Evolutionary conservation across 1,139 yeast genomes (phyloP).

Genomic region (Lodderomyces orthopsilosis): DNA sequence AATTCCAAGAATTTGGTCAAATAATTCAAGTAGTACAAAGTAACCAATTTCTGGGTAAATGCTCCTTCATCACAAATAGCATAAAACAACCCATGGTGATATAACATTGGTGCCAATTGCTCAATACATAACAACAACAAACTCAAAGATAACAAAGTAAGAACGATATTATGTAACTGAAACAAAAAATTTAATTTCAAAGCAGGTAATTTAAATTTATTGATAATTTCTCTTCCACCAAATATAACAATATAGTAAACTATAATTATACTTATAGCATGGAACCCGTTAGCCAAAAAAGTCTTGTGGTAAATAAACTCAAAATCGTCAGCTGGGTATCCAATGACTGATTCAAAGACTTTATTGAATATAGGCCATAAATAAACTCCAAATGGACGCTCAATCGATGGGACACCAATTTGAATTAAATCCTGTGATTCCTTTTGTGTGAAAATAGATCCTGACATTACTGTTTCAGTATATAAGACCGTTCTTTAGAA

Average conservation of each 20-base stretch:
- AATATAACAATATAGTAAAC: constrained; percentile 78
- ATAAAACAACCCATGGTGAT: constrained; percentile 73
- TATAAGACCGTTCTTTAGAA: no score
- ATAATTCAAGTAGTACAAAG: constrained; percentile 78
- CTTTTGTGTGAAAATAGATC: not conserved
- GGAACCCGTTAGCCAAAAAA: constrained; percentile 64
- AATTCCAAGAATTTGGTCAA: constrained; percentile 80
- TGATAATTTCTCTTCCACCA: constrained; percentile 62
- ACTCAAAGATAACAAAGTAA: constrained; percentile 67
- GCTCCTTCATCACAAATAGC: constrained; percentile 80
- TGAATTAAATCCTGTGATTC: constrained; percentile 13
- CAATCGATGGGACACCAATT: constrained; percentile 53
- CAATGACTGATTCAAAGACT: constrained; percentile 48
- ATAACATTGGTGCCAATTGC: constrained; percentile 81
- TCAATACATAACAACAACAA: constrained; percentile 72
- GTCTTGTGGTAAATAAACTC: constrained; percentile 65
- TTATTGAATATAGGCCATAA: constrained; percentile 85
- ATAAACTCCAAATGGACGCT: constrained; percentile 85
- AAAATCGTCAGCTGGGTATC: constrained; percentile 73
- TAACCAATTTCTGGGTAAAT: constrained; percentile 83
- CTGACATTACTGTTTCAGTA: not conserved
- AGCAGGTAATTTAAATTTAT: constrained; percentile 54
- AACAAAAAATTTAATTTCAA: constrained; percentile 61
- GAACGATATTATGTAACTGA: constrained; percentile 71
- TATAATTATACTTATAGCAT: constrained; percentile 61